Evolutionary conservation across 2,329 filamentous ascomycete species (phyloP).

Genomic region (Diplodia scrobiculata): DNA sequence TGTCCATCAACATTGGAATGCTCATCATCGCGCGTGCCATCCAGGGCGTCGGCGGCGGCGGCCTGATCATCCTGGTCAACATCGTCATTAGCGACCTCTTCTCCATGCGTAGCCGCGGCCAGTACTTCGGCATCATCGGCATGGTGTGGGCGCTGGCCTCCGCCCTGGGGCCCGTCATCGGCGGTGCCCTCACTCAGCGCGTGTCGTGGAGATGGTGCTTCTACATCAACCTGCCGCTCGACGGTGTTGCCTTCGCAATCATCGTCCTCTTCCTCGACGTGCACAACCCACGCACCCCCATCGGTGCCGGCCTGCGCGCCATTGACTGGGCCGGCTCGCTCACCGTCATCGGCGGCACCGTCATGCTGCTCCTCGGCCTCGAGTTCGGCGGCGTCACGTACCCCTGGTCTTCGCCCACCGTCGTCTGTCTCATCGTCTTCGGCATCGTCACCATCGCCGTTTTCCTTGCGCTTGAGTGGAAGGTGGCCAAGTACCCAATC

Average conservation of each 20-base stretch:
- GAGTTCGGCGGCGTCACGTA: conserved; percentile 77
- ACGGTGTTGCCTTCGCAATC: conserved; percentile 61
- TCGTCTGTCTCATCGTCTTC: conserved; percentile 77
- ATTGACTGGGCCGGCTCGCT: conserved; percentile 68
- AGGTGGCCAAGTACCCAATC: conserved; percentile 72
- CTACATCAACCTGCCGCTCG: conserved; percentile 66
- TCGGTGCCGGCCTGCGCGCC: conserved; percentile 63
- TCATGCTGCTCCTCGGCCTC: conserved; percentile 84
- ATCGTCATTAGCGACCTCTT: conserved; percentile 67
- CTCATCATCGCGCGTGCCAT: conserved; percentile 63
- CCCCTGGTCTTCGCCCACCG: conserved; percentile 73
- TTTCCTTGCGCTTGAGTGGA: conserved; percentile 74
- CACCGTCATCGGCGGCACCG: conserved; percentile 71
- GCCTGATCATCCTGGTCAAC: conserved; percentile 64
- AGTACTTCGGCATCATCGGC: conserved; percentile 66
- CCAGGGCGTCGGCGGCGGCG: conserved; percentile 66
- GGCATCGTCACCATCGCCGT: conserved; percentile 64
- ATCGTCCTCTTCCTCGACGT: conserved; percentile 66
- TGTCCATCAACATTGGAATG: conserved; percentile 62
- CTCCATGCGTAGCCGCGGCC: conserved; percentile 60
- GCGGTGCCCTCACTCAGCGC: conserved; percentile 66
- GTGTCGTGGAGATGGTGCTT: conserved; percentile 64
- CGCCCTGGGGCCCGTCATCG: conserved; percentile 66
- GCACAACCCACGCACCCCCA: conserved; percentile 66
- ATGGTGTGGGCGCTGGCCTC: conserved; percentile 67